phyloP scores from a whole-genome alignment of 495 filamentous ascomycete species.

The Penicillium psychrofluorescens region DNA sequence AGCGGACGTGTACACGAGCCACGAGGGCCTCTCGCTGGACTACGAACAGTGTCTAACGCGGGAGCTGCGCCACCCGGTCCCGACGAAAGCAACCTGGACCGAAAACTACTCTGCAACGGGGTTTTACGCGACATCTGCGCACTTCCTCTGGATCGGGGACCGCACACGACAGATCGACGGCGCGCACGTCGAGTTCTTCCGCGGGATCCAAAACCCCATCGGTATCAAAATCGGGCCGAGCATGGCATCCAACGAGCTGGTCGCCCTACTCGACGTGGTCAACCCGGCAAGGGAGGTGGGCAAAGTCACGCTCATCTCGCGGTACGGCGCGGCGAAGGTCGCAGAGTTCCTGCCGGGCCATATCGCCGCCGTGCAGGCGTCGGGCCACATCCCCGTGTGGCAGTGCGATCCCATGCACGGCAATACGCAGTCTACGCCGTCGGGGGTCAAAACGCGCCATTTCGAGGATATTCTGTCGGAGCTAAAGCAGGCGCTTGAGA shows the following conservation, averaged over 20 bases:
- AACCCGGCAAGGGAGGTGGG: constrained; percentile 76
- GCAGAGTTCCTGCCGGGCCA: constrained; percentile 64
- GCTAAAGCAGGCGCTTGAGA: constrained; percentile 66
- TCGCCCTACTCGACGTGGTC: constrained; percentile 69
- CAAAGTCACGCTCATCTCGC: constrained; percentile 92
- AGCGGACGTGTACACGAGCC: constrained; percentile 92
- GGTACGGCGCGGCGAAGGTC: constrained; percentile 78
- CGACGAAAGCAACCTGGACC: background rate
- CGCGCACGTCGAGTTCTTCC: constrained; percentile 95
- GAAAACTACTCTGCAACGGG: constrained; percentile 6
- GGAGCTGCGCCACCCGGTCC: constrained; percentile 56
- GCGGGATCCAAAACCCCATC: constrained; percentile 89
- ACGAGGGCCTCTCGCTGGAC: constrained; percentile 89
- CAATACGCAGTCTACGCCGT: constrained; percentile 54
- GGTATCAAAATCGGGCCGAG: constrained; percentile 93
- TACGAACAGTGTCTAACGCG: constrained; percentile 87
- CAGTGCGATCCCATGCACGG: constrained; percentile 99
- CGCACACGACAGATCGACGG: constrained; percentile 87
- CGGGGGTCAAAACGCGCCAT: constrained; percentile 75
- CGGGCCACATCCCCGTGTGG: constrained; percentile 80
- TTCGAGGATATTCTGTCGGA: constrained; percentile 84
- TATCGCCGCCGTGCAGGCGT: constrained; percentile 74
- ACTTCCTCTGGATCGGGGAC: constrained; percentile 98
- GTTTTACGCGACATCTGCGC: constrained; percentile 86
- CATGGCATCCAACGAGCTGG: constrained; percentile 66